A percentile compares a stretch with the other conserved stretches of the same genome.
phyloP scores from a whole-genome alignment of 306 rosid genomes.

The Sphenostylis stenocarpa region DNA sequence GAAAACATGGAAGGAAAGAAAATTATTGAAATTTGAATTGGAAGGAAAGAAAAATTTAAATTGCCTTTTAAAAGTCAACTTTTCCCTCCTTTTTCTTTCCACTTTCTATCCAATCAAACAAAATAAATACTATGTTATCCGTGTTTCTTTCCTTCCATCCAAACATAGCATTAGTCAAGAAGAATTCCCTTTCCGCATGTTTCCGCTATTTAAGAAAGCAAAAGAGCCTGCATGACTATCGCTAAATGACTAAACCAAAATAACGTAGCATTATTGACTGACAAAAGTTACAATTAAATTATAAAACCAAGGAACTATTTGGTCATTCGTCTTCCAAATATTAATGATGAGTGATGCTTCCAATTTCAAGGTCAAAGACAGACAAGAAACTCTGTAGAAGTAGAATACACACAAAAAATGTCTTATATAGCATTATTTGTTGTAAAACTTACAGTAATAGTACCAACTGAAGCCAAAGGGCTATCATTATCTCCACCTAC shows the following conservation, averaged over 20 bases:
- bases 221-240: neutral
- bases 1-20: too few relatives aligned
- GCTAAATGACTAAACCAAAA: conserved; percentile 19
- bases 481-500: conserved; percentile 81
- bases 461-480: conserved; percentile 54
- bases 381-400: neutral
- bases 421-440: conserved; percentile 19
- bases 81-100: too few relatives aligned
- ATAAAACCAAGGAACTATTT: neutral
- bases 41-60: too few relatives aligned
- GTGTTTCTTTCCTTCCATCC: too few relatives aligned
- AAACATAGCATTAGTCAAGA: neutral
- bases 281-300: neutral
- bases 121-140: too few relatives aligned
- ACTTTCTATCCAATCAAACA: too few relatives aligned
- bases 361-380: neutral
- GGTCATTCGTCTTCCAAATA: conserved; percentile 24
- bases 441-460: conserved; percentile 55
- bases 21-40: too few relatives aligned
- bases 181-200: neutral
- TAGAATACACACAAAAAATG: neutral
- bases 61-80: too few relatives aligned
- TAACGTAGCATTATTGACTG: neutral
- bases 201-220: conserved; percentile 11
- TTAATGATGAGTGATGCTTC: neutral